phyloP scores from a whole-genome alignment of 805 yeast genomes.

The Lipomyces sp. region DNA sequence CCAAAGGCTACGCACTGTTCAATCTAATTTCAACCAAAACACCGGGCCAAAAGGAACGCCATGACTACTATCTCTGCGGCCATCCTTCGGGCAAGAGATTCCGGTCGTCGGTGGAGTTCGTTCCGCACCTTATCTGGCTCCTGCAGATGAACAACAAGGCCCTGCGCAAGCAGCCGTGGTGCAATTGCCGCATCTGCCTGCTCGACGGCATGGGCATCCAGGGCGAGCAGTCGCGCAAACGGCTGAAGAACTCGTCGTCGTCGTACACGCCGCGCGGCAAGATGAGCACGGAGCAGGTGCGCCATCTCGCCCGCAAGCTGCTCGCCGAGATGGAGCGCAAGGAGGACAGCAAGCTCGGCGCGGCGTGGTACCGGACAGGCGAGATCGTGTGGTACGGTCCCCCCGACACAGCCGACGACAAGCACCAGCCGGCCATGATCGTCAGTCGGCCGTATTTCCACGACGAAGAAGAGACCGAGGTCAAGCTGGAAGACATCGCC shows the following conservation, averaged over 20 bases:
- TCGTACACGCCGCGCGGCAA: not conserved
- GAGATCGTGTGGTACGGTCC: conserved; percentile 19
- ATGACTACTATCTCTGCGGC: conserved; percentile 18
- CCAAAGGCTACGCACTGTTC: conserved; percentile 9
- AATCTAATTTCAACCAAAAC: conserved; percentile 4
- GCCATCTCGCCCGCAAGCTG: conserved; percentile 4
- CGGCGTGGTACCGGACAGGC: conserved; percentile 17
- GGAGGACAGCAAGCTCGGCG: conserved; percentile 10
- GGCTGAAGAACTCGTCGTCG: not conserved
- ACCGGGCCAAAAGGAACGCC: conserved; percentile 6
- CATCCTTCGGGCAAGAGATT: conserved; percentile 27
- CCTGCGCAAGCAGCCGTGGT: not conserved
- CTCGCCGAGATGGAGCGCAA: conserved; percentile 7
- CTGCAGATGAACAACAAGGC: not conserved
- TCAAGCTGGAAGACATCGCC: not conserved
- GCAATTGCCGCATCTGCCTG: conserved; percentile 6
- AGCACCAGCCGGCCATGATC: conserved; percentile 14
- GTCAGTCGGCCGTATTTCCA: conserved; percentile 10
- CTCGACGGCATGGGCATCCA: not conserved
- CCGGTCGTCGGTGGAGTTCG: conserved; percentile 18
- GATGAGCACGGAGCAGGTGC: not conserved
- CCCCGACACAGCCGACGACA: not conserved
- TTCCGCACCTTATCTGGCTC: conserved; percentile 21
- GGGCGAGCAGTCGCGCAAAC: conserved; percentile 1
- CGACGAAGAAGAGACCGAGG: conserved; percentile 2